phyloP scores from a whole-genome alignment of 1,284 basidiomycete species.

The Ceratobasidium sp. region DNA sequence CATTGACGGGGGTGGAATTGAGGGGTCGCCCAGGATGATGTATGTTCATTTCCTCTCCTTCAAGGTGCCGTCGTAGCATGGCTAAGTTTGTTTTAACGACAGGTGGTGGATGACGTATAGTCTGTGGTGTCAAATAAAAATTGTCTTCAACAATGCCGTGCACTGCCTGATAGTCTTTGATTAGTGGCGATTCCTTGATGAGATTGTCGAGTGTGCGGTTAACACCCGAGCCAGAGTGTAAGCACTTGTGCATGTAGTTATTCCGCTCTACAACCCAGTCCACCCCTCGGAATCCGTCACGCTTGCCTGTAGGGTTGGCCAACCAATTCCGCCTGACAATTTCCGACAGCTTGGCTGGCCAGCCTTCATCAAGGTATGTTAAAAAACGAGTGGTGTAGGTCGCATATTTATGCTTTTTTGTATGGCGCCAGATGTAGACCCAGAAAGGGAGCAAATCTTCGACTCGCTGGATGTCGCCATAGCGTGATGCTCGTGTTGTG shows the following conservation, averaged over 20 bases:
- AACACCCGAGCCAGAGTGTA: background rate
- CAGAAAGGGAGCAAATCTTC: conserved; percentile 47
- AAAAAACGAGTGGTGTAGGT: conserved; percentile 43
- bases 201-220: background rate
- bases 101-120: background rate
- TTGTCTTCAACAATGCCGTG: conserved; percentile 4
- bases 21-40: background rate
- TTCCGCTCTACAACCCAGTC: conserved; percentile 49
- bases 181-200: conserved; percentile 3
- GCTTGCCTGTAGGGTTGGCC: conserved; percentile 46
- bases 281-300: conserved; percentile 44
- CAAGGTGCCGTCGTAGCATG: background rate
- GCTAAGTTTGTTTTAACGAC: background rate
- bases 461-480: conserved; percentile 51
- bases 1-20: background rate
- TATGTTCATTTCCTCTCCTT: conserved; percentile 2
- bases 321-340: conserved; percentile 45
- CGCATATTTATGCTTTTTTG: conserved; percentile 51
- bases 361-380: conserved; percentile 12
- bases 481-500: conserved; percentile 47
- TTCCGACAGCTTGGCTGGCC: conserved; percentile 8
- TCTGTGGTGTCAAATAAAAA: background rate
- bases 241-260: conserved; percentile 46
- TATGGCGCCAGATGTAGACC: conserved; percentile 47
- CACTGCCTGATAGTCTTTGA: background rate